A percentile compares a stretch with the other conserved stretches of the same genome.
Evolutionary conservation across 306 rosid species (phyloP).

Genomic region (Quercus ilex): DNA sequence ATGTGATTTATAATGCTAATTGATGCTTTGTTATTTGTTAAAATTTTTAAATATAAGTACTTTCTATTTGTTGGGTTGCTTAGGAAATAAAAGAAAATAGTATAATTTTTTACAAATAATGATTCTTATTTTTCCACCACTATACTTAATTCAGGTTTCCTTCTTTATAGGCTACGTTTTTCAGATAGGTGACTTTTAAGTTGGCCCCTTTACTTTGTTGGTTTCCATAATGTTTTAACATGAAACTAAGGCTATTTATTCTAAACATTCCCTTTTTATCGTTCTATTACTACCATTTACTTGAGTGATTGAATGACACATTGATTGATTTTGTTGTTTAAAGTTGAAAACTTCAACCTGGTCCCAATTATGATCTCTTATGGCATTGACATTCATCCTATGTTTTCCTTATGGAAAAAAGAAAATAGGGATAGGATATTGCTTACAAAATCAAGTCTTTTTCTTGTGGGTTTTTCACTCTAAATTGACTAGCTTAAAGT

Average conservation of each 20-base stretch:
- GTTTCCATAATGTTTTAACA: neutral
- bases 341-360: neutral
- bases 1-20: too few relatives aligned
- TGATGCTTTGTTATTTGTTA: too few relatives aligned
- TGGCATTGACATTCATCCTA: neutral
- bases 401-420: neutral
- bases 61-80: too few relatives aligned
- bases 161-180: neutral
- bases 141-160: neutral
- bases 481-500: conserved; percentile 20
- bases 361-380: neutral
- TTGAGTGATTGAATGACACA: neutral
- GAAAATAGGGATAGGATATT: neutral
- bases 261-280: conserved; percentile 1
- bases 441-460: neutral
- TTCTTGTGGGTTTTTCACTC: neutral
- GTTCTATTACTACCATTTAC: neutral
- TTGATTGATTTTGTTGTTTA: neutral
- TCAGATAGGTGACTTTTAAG: neutral
- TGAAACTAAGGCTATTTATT: neutral
- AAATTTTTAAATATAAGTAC: too few relatives aligned
- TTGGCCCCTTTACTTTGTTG: neutral
- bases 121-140: too few relatives aligned
- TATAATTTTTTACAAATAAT: neutral
- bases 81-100: too few relatives aligned